These are phyloP conservation scores for Cylindrotheca fusiformis DNA, from an alignment of 108 stramenopile species.

Conservation along the genomic window DNA sequence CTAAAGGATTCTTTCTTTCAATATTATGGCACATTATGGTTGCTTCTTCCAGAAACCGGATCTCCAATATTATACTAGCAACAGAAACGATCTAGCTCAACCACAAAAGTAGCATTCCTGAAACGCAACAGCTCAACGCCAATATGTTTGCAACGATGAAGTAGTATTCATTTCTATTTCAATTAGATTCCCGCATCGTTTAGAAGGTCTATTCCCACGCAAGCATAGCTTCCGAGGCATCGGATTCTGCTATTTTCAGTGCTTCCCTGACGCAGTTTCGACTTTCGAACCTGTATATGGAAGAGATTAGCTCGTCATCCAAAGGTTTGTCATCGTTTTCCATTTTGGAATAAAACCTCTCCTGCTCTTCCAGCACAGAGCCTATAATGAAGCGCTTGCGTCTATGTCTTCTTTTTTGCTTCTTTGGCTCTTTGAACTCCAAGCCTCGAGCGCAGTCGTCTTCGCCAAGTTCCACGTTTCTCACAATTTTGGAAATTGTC, in stretches of 20 bases:
- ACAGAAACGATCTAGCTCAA: too few relatives aligned
- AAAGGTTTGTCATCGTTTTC: neutral
- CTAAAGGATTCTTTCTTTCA: too few relatives aligned
- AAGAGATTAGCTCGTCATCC: neutral
- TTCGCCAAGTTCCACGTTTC: neutral
- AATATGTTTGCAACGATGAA: too few relatives aligned
- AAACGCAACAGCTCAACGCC: too few relatives aligned
- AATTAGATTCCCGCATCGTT: too few relatives aligned
- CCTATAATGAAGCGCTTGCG: neutral
- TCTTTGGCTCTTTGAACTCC: conserved; percentile 14
- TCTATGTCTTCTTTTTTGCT: conserved; percentile 2
- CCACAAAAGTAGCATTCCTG: too few relatives aligned
- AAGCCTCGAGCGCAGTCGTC: conserved; percentile 12
- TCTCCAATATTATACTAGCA: too few relatives aligned
- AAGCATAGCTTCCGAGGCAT: neutral
- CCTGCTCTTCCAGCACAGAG: conserved; percentile 16
- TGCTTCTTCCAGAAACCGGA: too few relatives aligned
- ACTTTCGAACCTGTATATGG: neutral
- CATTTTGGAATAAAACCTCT: neutral
- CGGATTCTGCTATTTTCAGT: neutral
- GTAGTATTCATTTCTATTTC: too few relatives aligned
- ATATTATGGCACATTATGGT: too few relatives aligned
- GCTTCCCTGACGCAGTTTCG: neutral
- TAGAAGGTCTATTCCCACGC: too few relatives aligned
- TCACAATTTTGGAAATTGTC: conserved; percentile 8